A percentile compares a stretch with the other conserved stretches of the same genome.
These are phyloP conservation scores for Moringa oleifera DNA, from an alignment of 345 rosid genomes.

Conservation along the genomic window DNA sequence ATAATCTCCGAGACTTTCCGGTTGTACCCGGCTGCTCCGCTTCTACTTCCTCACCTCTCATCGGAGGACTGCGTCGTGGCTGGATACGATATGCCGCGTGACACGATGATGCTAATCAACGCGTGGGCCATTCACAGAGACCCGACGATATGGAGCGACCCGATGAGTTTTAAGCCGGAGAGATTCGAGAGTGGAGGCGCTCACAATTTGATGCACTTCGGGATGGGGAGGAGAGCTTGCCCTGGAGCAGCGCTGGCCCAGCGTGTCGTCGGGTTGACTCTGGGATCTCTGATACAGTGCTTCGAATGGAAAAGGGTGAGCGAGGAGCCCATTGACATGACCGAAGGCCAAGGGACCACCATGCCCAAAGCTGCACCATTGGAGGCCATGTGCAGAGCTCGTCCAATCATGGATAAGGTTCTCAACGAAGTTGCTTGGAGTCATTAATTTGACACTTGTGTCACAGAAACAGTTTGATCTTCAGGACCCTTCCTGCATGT, in stretches of 20 bases:
- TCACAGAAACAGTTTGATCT: no score
- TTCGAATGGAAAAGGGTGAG: constrained; percentile 46
- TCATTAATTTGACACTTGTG: no score
- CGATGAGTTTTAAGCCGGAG: constrained; percentile 39
- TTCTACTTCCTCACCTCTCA: constrained; percentile 30
- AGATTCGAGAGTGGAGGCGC: constrained; percentile 30
- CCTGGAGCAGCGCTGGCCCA: constrained; percentile 42
- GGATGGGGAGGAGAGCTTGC: constrained; percentile 48
- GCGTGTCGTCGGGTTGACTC: constrained; percentile 25
- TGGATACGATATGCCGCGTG: constrained; percentile 38
- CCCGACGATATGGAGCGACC: constrained; percentile 37
- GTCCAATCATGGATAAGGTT: constrained; percentile 10
- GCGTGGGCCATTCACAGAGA: constrained; percentile 55
- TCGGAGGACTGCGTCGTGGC: constrained; percentile 38
- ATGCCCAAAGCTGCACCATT: constrained; percentile 39
- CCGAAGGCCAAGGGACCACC: constrained; percentile 27
- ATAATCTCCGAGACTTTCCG: constrained; percentile 39
- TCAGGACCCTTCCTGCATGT: no score
- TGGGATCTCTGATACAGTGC: constrained; percentile 44
- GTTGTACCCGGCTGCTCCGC: constrained; percentile 31
- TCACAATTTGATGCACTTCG: constrained; percentile 35
- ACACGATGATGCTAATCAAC: constrained; percentile 34
- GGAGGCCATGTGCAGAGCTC: constrained; percentile 37
- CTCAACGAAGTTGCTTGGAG: no score
- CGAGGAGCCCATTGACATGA: constrained; percentile 30